A percentile compares a stretch with the other conserved stretches of the same genome.
Conservation (phyloP, 2,329 filamentous ascomycete species). For the Colletotrichum musae region DNA sequence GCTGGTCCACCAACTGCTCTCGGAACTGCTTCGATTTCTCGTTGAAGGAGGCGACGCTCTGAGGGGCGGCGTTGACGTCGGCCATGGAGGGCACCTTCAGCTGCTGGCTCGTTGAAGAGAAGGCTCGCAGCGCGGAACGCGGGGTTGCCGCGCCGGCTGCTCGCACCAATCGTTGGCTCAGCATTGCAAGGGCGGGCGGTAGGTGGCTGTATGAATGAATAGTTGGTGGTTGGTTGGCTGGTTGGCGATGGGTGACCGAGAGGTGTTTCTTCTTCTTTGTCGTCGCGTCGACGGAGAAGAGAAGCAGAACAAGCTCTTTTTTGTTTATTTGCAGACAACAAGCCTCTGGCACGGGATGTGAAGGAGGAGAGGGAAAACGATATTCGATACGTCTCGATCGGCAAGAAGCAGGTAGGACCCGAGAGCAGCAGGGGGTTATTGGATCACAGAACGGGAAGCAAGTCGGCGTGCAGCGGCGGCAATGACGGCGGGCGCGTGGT, state of each 20-base stretch:
- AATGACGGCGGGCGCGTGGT: slow-evolving; percentile 15
- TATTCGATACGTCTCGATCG: slow-evolving; percentile 38
- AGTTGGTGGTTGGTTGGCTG: slow-evolving; percentile 9
- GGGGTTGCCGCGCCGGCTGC: slow-evolving; percentile 58
- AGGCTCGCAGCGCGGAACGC: slow-evolving; percentile 67
- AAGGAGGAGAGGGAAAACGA: slow-evolving; percentile 31
- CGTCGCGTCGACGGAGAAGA: slow-evolving; percentile 27
- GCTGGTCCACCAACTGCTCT: slow-evolving; percentile 81
- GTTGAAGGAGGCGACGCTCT: slow-evolving; percentile 83
- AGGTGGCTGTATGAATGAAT: slow-evolving; percentile 16
- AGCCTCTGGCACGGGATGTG: slow-evolving; percentile 34
- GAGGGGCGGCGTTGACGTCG: slow-evolving; percentile 79
- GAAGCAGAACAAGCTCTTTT: slow-evolving; percentile 35
- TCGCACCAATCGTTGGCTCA: slow-evolving; percentile 66
- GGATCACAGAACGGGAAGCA: slow-evolving; percentile 39
- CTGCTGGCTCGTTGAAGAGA: slow-evolving; percentile 67
- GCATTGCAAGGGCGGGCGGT: slow-evolving; percentile 59
- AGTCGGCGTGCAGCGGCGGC: slow-evolving; percentile 31
- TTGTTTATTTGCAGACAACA: slow-evolving; percentile 40
- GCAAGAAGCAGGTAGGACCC: slow-evolving; percentile 39
- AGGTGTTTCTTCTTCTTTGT: slow-evolving; percentile 11
- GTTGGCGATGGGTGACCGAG: slow-evolving; percentile 25
- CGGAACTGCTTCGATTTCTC: slow-evolving; percentile 89
- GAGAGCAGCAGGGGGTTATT: slow-evolving; percentile 33
- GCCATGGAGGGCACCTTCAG: slow-evolving; percentile 80